A percentile compares a stretch with the other conserved stretches of the same genome.
phyloP scores from a whole-genome alignment of 2,329 filamentous ascomycete genomes.

The Epichloe coenophiala region DNA sequence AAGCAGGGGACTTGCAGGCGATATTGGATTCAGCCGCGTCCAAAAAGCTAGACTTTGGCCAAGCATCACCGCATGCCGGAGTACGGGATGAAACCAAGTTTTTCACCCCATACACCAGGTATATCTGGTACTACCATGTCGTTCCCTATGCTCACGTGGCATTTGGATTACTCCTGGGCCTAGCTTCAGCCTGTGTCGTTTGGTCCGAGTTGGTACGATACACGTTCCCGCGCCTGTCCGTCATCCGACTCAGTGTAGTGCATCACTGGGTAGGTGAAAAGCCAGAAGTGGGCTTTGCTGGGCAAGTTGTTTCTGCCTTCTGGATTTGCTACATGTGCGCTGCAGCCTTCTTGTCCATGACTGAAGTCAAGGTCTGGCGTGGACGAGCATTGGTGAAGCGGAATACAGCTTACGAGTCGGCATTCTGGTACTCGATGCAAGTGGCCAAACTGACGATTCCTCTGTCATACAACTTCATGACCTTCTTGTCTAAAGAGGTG shows the following conservation, averaged over 20 bases:
- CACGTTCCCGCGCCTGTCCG: conserved; percentile 62
- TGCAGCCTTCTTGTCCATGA: conserved; percentile 75
- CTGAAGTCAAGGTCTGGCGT: conserved; percentile 94
- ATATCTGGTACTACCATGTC: conserved; percentile 60
- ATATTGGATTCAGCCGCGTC: conserved; percentile 76
- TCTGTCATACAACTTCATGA: conserved; percentile 91
- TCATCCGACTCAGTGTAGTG: conserved; percentile 53
- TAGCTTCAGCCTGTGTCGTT: conserved; percentile 71
- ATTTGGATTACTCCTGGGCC: conserved; percentile 52
- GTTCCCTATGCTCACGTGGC: conserved; percentile 54
- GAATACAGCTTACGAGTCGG: conserved; percentile 84
- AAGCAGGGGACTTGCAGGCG: conserved; percentile 61
- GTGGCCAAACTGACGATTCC: conserved; percentile 88
- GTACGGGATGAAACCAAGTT: conserved; percentile 42
- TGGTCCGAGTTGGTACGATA: conserved; percentile 90
- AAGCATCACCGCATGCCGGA: conserved; percentile 39
- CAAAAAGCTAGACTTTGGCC: conserved; percentile 64
- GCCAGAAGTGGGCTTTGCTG: conserved; percentile 70
- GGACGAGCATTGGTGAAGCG: conserved; percentile 80
- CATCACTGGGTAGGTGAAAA: conserved; percentile 59
- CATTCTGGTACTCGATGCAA: conserved; percentile 91
- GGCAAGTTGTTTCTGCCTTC: conserved; percentile 67
- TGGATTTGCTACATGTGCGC: conserved; percentile 97
- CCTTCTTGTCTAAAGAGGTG: conserved; percentile 62
- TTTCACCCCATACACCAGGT: conserved; percentile 70